Evolutionary conservation across 1,139 yeast genomes (phyloP).

Genomic region (Saccharomyces uvarum): DNA sequence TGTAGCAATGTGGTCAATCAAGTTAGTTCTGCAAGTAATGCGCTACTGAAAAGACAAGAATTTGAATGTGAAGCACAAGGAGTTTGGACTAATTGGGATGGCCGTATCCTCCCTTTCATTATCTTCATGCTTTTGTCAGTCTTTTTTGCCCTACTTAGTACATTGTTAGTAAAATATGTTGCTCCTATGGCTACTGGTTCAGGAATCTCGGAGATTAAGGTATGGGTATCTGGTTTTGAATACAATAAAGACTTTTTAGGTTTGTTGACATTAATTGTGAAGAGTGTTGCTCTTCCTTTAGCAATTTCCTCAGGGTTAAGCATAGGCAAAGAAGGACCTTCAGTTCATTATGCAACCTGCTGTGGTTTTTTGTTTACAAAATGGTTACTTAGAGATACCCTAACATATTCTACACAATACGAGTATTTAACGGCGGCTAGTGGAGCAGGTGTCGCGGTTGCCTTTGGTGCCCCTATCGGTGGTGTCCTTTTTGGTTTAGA

Average conservation of each 20-base stretch:
- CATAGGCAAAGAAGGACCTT: conserved; percentile 91
- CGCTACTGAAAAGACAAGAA: conserved; percentile 28
- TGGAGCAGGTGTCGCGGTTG: conserved; percentile 89
- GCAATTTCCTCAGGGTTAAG: conserved; percentile 84
- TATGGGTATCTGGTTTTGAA: conserved; percentile 86
- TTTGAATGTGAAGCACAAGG: conserved; percentile 37
- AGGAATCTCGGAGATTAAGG: conserved; percentile 93
- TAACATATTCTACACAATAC: conserved; percentile 40
- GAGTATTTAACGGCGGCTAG: conserved; percentile 65
- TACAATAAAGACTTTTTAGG: conserved; percentile 67
- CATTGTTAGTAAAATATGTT: conserved; percentile 56
- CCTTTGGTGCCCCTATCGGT: conserved; percentile 91
- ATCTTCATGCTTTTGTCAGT: conserved; percentile 55
- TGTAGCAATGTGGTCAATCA: conserved; percentile 42
- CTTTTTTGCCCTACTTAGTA: conserved; percentile 55
- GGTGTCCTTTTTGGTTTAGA: conserved; percentile 86
- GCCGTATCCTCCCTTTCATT: conserved; percentile 44
- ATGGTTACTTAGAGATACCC: conserved; percentile 40
- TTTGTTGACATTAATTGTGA: conserved; percentile 62
- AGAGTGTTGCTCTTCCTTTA: conserved; percentile 74
- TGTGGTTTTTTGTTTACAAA: conserved; percentile 40
- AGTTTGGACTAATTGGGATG: conserved; percentile 52
- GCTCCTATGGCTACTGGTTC: conserved; percentile 96
- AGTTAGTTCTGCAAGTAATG: not conserved
- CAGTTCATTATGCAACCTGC: conserved; percentile 80